Percentiles rank a stretch among this genome's conserved stretches.
phyloP scores from a whole-genome alignment of 2,329 filamentous ascomycete genomes.

The Colletotrichum camelliae region DNA sequence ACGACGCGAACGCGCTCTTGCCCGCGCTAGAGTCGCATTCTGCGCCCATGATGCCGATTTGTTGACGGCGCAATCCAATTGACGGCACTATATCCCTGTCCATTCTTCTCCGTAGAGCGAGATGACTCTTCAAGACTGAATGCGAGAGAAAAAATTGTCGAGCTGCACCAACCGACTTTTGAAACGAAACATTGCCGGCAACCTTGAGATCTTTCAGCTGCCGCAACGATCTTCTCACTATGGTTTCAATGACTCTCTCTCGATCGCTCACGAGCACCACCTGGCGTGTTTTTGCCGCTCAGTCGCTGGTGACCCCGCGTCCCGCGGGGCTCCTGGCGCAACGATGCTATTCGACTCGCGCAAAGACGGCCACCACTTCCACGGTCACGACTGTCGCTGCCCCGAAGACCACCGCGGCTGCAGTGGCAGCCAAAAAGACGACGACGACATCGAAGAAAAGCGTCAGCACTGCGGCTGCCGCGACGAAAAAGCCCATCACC shows the following conservation, averaged over 20 bases:
- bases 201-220: background rate
- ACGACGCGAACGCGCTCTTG: conserved; percentile 16
- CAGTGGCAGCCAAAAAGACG: background rate
- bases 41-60: background rate
- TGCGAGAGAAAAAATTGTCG: background rate
- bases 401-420: background rate
- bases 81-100: background rate
- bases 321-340: background rate
- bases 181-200: background rate
- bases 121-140: background rate
- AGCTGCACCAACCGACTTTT: background rate
- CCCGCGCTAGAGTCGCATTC: background rate
- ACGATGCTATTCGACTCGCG: conserved; percentile 20
- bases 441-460: conserved; percentile 13
- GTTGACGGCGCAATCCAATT: conserved; percentile 1
- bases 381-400: background rate
- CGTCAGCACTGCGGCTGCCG: background rate
- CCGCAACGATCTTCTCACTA: background rate
- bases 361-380: background rate
- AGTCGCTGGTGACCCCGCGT: background rate
- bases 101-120: background rate
- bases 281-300: background rate
- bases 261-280: background rate
- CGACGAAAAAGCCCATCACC: background rate
- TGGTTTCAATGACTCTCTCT: conserved; percentile 4